Conservation (phyloP, 441 rosid species). For the Isatis lusitanica region DNA sequence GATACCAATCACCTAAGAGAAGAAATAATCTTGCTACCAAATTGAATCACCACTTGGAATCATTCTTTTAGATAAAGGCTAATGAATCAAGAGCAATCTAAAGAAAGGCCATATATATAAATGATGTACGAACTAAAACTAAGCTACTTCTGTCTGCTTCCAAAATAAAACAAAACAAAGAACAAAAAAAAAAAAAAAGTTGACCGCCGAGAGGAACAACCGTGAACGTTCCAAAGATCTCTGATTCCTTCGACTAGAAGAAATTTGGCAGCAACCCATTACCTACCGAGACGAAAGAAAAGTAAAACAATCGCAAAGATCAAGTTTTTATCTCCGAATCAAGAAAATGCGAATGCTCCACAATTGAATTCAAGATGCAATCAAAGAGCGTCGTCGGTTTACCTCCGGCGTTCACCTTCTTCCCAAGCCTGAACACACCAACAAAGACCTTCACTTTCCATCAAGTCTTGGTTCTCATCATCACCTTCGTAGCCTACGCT, state of each 20-base stretch:
- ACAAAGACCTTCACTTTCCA: slow-evolving; percentile 65
- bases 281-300: slow-evolving; percentile 7
- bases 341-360: not conserved
- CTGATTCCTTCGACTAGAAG: slow-evolving; percentile 12
- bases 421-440: slow-evolving; percentile 65
- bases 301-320: not conserved
- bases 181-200: not conserved
- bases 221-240: slow-evolving; percentile 7
- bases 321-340: not conserved
- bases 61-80: no score
- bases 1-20: no score
- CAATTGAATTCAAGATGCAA: slow-evolving; percentile 39
- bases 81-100: not conserved
- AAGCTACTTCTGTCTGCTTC: not conserved
- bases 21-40: not conserved
- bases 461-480: slow-evolving; percentile 49
- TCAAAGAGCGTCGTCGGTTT: slow-evolving; percentile 33
- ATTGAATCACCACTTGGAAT: not conserved
- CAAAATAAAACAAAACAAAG: not conserved
- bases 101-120: not conserved
- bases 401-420: slow-evolving; percentile 54
- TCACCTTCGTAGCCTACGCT: slow-evolving; percentile 86
- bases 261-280: slow-evolving; percentile 6
- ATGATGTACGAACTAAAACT: not conserved
- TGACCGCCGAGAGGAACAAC: slow-evolving; percentile 13